These are phyloP conservation scores for Sophora flavescens DNA, from an alignment of 306 rosid genomes.

Conservation along the genomic window DNA sequence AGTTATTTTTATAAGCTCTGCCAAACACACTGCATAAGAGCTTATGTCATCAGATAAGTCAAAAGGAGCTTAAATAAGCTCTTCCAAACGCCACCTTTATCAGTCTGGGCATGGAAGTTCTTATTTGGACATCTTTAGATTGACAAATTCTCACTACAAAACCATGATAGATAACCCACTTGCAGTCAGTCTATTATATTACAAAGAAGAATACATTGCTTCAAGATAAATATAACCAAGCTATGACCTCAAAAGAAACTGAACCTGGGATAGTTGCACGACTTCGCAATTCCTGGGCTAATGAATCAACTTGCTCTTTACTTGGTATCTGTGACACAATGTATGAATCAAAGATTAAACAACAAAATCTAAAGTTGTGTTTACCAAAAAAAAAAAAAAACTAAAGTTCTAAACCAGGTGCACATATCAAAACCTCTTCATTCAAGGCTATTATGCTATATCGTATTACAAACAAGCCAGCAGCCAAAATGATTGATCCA, in stretches of 20 bases:
- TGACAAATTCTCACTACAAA: conserved; percentile 3
- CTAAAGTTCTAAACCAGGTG: background rate
- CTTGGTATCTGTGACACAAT: conserved; percentile 74
- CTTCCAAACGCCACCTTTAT: no score
- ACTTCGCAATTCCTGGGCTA: conserved; percentile 78
- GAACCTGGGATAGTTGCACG: conserved; percentile 94
- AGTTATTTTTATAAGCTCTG: no score
- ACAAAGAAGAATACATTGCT: conserved; percentile 23
- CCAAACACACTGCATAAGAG: no score
- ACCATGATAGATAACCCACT: conserved; percentile 26
- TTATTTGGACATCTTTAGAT: background rate
- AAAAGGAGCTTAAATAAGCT: no score
- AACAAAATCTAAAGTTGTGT: conserved; percentile 18
- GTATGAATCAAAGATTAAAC: conserved; percentile 25
- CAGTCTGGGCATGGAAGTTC: no score
- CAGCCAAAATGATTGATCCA: conserved; percentile 30
- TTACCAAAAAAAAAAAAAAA: background rate
- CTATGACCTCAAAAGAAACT: conserved; percentile 35
- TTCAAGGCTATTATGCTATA: conserved; percentile 15
- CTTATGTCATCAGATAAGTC: no score
- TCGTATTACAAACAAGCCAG: conserved; percentile 9
- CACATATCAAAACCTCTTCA: conserved; percentile 26
- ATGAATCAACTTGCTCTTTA: conserved; percentile 90
- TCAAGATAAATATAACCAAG: conserved; percentile 37
- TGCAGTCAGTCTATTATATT: background rate